Evolutionary conservation across 169 alveolate genomes (phyloP), one percentile per base, ranked within the genome.

Genomic region (Sarcocystis neurona): DNA sequence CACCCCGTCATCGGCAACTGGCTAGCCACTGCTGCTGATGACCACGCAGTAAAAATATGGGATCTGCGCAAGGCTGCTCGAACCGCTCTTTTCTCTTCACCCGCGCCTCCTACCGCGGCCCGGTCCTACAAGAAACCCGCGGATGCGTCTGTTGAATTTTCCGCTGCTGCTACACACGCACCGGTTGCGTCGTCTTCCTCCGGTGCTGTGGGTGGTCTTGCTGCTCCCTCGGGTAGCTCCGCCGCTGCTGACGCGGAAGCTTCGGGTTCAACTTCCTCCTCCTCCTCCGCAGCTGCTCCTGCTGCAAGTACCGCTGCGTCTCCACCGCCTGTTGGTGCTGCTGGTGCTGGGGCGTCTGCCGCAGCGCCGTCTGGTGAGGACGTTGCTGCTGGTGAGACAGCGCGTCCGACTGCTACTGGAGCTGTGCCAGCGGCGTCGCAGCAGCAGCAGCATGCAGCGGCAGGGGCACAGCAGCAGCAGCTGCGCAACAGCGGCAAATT

Each of bases 31-130:
- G 97, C 97, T 30, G 93, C 97, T 30, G 96, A 95, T 68, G 99
- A 97, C 92, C 94, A 96, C 90, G 93, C 95, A 30, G 96, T 96
- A 43, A 95, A 95, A 92, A 89, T 97, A 4, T 97, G 98, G 98
- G 99, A 97, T 91, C 77, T 96, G 39, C 95, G 98, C 89, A 95
- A 93, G 47, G 43, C 50, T 53, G 39, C 84, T 10, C 20, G 47
- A 4, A 48, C 85, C 10, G n/a, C n/a, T n/a, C n/a, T 27, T 27
- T 27, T 27, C 27, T n/a, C n/a, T n/a, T 58, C 70, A 27, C n/a
- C 70, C n/a, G 70, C n/a, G 70, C n/a, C n/a, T 27, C n/a, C 27
- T 27, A 58, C n/a, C n/a, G n/a, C n/a, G n/a, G 75, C 58, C 58
- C 23, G 58, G 27, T 74, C 75, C 68, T 74, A 23, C n/a, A 74